Percentiles rank a stretch among this genome's conserved stretches.
phyloP scores from a whole-genome alignment of 139 green algal species.

The Spirogloea muscicola region DNA sequence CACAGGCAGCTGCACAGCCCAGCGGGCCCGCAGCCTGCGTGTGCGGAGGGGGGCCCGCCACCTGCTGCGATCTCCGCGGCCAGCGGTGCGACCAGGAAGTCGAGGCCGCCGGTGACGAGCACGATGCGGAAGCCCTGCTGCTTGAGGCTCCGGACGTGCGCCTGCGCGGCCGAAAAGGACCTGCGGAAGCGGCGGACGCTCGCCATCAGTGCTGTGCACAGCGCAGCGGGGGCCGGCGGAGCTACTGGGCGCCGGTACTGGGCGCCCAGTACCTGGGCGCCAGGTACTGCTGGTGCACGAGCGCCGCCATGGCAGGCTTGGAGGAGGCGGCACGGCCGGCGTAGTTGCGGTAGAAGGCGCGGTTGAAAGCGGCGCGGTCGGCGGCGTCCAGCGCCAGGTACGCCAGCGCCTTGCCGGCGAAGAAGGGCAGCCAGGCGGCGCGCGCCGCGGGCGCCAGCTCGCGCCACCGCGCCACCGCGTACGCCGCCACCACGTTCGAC shows the following conservation, averaged over 20 bases:
- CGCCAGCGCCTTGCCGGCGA: constrained; percentile 14
- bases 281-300: constrained; percentile 40
- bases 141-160: constrained; percentile 12
- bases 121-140: constrained; percentile 37
- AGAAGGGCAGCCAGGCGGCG: constrained; percentile 40
- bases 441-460: constrained; percentile 12
- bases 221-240: too few relatives aligned
- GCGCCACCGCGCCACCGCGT: neutral
- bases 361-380: constrained; percentile 34
- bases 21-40: too few relatives aligned
- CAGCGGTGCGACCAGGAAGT: constrained; percentile 46
- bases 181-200: too few relatives aligned
- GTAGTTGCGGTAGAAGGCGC: constrained; percentile 42
- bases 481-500: constrained; percentile 42
- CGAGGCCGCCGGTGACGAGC: constrained; percentile 46
- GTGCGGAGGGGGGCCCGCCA: too few relatives aligned
- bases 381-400: constrained; percentile 42
- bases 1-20: too few relatives aligned
- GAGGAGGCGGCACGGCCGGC: neutral
- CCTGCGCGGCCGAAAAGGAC: constrained; percentile 21
- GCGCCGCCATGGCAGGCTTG: constrained; percentile 22
- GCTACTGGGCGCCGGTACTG: too few relatives aligned
- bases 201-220: too few relatives aligned
- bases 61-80: constrained; percentile 14
- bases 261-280: constrained; percentile 19